Evolutionary conservation across 1,139 yeast genomes (phyloP).

Genomic region (Saccharomyces hybrid): DNA sequence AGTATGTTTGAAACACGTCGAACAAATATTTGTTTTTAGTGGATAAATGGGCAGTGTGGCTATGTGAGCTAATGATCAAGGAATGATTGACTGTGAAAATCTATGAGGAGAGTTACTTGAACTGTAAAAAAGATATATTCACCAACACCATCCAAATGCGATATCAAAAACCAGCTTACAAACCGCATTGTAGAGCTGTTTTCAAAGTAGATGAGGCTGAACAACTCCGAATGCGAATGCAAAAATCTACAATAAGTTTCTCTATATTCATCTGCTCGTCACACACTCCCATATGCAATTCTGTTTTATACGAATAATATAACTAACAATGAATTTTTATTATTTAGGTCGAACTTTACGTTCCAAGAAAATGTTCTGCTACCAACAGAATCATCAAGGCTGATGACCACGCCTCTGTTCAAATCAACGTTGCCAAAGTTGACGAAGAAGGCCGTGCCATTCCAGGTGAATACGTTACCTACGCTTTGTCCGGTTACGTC

Average conservation of each 20-base stretch:
- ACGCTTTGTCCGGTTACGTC: constrained; percentile 95
- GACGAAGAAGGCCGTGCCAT: constrained; percentile 95
- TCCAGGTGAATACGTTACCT: constrained; percentile 86
- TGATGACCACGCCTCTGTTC: constrained; percentile 99
- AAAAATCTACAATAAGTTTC: background rate
- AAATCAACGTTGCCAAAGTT: constrained; percentile 77
- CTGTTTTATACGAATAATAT: too few species aligned
- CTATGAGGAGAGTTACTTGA: too few species aligned
- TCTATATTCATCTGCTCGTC: background rate
- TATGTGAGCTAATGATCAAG: background rate
- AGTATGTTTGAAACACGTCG: constrained; percentile 45
- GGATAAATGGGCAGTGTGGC: background rate
- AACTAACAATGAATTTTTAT: background rate
- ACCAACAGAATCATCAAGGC: constrained; percentile 99
- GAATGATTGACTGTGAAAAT: background rate
- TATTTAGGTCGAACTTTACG: constrained; percentile 94
- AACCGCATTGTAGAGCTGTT: too few species aligned
- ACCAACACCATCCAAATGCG: too few species aligned
- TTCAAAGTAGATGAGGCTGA: too few species aligned
- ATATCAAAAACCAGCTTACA: too few species aligned
- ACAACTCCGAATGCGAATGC: too few species aligned
- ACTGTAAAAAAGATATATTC: too few species aligned
- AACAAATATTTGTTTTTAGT: background rate
- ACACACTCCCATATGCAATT: background rate
- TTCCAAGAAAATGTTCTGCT: constrained; percentile 99